Conservation (phyloP, 345 rosid species). For the Syzygium oleosum region DNA sequence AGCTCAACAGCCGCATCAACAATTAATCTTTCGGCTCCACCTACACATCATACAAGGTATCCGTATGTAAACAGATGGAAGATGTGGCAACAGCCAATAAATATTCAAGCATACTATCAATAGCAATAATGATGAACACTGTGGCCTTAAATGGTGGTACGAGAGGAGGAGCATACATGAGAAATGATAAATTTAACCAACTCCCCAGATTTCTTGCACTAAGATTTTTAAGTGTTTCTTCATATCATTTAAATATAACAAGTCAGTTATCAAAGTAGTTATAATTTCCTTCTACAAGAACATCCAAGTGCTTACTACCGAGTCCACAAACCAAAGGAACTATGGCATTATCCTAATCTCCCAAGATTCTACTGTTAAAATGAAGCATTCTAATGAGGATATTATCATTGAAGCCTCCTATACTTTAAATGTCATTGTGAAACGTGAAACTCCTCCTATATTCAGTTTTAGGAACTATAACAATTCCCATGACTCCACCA, state of each 20-base stretch:
- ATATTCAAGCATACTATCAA: neutral
- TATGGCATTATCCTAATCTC: neutral
- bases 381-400: neutral
- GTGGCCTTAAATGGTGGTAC: neutral
- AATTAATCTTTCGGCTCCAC: conserved; percentile 93
- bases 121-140: neutral
- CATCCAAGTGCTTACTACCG: neutral
- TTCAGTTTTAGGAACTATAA: neutral
- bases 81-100: neutral
- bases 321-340: neutral
- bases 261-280: neutral
- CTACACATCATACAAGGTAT: conserved; percentile 19
- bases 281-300: neutral
- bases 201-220: neutral
- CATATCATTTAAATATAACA: neutral
- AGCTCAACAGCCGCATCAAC: conserved; percentile 95
- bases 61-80: neutral
- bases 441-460: neutral
- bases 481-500: neutral
- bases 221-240: neutral
- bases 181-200: neutral
- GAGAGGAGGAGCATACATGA: neutral
- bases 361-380: neutral
- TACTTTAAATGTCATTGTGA: neutral
- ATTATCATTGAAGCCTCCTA: neutral